Percentiles rank a stretch among this genome's conserved stretches.
phyloP scores from a whole-genome alignment of 257 asterid species.

The Primulina tabacum region DNA sequence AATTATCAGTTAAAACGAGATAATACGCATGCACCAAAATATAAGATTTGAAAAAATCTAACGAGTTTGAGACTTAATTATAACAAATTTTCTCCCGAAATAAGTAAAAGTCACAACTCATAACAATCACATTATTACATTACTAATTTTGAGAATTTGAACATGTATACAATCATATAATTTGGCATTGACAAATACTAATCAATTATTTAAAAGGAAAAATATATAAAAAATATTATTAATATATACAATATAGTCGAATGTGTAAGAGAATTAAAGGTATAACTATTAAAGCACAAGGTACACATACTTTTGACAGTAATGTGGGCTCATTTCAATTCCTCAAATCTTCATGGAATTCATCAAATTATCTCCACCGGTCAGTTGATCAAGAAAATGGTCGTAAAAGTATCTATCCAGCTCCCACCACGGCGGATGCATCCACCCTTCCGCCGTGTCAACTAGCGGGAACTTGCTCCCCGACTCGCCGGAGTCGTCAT shows the following conservation, averaged over 20 bases:
- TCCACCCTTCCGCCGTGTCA: slow-evolving; percentile 64
- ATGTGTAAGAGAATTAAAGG: neutral
- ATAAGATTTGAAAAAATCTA: too few species aligned
- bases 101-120: neutral
- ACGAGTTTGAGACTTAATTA: too few species aligned
- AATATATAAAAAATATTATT: too few species aligned
- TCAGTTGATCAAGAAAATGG: neutral
- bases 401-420: slow-evolving; percentile 37
- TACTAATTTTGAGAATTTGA: neutral
- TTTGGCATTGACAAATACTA: neutral
- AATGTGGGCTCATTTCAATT: neutral
- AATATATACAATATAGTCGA: neutral
- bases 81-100: too few species aligned
- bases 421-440: slow-evolving; percentile 59
- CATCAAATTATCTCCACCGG: neutral
- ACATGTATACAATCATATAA: neutral
- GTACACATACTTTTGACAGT: neutral
- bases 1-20: too few species aligned
- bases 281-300: neutral
- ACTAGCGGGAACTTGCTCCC: slow-evolving; percentile 39
- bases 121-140: neutral
- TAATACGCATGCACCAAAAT: too few species aligned
- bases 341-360: neutral
- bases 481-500: slow-evolving; percentile 24
- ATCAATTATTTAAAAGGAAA: neutral